Evolutionary conservation across 257 asterid species (phyloP).

Genomic region (Knoxia roxburghii): DNA sequence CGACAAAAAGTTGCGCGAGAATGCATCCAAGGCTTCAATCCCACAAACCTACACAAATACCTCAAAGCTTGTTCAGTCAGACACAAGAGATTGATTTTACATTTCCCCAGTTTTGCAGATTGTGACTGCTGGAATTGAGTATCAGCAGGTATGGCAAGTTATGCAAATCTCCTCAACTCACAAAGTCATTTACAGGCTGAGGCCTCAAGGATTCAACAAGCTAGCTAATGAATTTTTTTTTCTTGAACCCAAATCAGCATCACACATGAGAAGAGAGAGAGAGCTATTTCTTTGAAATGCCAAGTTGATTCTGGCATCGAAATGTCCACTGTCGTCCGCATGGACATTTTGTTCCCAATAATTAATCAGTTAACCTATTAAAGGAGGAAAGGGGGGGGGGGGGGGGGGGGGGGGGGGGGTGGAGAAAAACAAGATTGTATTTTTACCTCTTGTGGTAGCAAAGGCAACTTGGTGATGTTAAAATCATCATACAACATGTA

Average conservation of each 20-base stretch:
- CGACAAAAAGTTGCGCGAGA: conserved; percentile 51
- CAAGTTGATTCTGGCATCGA: neutral
- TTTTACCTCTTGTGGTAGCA: conserved; percentile 91
- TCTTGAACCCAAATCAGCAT: neutral
- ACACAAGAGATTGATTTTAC: neutral
- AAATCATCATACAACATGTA: conserved; percentile 91
- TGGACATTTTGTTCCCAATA: neutral
- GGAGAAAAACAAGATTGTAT: neutral
- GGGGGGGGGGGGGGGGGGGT: neutral
- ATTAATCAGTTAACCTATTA: too few relatives aligned
- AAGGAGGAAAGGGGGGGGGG: too few relatives aligned
- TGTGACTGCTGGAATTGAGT: neutral
- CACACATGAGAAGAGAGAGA: neutral
- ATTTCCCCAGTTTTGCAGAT: neutral
- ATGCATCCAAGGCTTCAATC: conserved; percentile 63
- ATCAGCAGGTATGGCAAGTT: neutral
- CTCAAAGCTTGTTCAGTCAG: neutral
- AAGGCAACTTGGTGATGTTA: conserved; percentile 82
- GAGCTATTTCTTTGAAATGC: neutral
- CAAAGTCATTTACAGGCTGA: neutral
- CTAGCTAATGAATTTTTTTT: neutral
- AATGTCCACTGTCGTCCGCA: too few relatives aligned
- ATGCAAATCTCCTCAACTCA: neutral
- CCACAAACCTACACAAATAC: conserved; percentile 75
- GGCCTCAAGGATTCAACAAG: neutral